These are phyloP conservation scores for Exophiala mesophila DNA, from an alignment of 2,329 filamentous ascomycete genomes.

Conservation along the genomic window DNA sequence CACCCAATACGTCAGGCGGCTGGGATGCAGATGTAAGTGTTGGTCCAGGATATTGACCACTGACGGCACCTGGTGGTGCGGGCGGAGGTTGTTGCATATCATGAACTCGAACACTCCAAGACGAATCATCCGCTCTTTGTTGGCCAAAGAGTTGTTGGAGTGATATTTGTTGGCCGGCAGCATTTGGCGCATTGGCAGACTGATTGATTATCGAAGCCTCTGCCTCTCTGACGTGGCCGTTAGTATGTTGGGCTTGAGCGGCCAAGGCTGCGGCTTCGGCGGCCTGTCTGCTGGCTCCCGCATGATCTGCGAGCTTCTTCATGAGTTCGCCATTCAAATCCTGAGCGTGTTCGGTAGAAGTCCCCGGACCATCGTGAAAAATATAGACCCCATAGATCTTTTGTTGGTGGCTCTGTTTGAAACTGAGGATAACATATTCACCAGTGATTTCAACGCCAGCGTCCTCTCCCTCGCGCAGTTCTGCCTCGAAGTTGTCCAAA, in stretches of 20 bases:
- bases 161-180: conserved; percentile 51
- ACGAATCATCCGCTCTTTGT: conserved; percentile 49
- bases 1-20: conserved; percentile 36
- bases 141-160: conserved; percentile 53
- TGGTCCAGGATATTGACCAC: background rate
- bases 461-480: conserved; percentile 52
- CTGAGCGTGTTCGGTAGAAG: conserved; percentile 50
- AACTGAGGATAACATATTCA: conserved; percentile 57
- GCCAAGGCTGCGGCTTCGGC: conserved; percentile 36
- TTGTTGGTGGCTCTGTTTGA: conserved; percentile 27
- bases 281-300: conserved; percentile 45
- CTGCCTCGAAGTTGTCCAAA: conserved; percentile 65
- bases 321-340: conserved; percentile 46
- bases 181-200: conserved; percentile 26
- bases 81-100: conserved; percentile 21
- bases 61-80: background rate
- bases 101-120: conserved; percentile 47
- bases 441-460: conserved; percentile 61
- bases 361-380: conserved; percentile 55
- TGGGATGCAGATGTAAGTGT: conserved; percentile 13
- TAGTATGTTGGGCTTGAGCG: conserved; percentile 27
- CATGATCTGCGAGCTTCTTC: conserved; percentile 50
- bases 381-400: conserved; percentile 60
- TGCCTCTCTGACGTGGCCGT: conserved; percentile 35
- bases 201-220: conserved; percentile 29